Base-by-base conservation (phyloP, 2,329 filamentous ascomycete genomes). In the Penicillium sp. region DNA sequence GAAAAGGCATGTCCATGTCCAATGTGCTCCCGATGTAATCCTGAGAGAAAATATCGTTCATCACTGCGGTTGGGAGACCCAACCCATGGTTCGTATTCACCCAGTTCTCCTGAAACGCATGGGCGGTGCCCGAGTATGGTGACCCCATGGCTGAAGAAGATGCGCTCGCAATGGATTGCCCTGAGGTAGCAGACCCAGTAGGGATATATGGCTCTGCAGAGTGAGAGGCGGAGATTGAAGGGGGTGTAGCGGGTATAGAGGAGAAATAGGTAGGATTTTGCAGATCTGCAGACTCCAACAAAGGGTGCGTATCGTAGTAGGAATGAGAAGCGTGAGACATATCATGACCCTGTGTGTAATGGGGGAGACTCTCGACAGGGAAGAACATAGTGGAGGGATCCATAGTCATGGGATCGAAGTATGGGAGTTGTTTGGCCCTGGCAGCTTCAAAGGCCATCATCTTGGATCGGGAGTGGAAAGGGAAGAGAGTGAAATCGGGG, bases 131-230 rank as follows among this genome's bases (percentile, higher is more conserved):
- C 1, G 85, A 86, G 65, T 85, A 83, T 26, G 87, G 87, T 22
- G 87, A 89, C 54, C 85, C 85, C 59, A 86, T 82, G 51, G 83
- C 84, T 9, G 87, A 89, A 1, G 86, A 88, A 7, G 86, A 78
- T 4, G 84, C 84, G 59, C 76, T 78, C 59, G 72, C 74, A 58
- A 77, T 69, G 49, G 87, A 89, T 50, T 77, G 83, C 53, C 74
- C 86, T 56, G 84, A 88, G 25, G 79, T 80, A 57, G 81, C 85
- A 58, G 81, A 90, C 59, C 82, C 79, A 67, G 80, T 84, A 49
- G 81, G 87, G 30, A 80, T 83, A 16, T 80, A 78, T 25, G 66
- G 64, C 16, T 77, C 75, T 5, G 63, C 56, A 7, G 64, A 60
- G 41, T 71, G 61, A 5, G 68, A 63, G 16, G 64, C 59, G n/a